phyloP scores from a whole-genome alignment of 306 rosid species.

The Betula pendula region DNA sequence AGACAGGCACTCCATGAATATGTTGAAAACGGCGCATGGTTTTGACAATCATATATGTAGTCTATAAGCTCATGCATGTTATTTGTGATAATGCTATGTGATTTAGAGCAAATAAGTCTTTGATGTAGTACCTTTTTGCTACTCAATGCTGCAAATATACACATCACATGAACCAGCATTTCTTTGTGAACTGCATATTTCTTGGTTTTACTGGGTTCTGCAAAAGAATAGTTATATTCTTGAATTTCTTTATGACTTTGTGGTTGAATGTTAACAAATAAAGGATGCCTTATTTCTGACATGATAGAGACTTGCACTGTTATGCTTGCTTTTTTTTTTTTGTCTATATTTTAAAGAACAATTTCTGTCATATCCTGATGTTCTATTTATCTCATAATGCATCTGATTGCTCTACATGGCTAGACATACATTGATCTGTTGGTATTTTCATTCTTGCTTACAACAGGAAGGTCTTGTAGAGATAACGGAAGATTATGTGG shows the following conservation, averaged over 20 bases:
- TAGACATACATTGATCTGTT: not conserved
- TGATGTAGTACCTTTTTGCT: not conserved
- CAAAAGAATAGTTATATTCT: not conserved
- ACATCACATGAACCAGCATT: no score
- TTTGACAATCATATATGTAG: not conserved
- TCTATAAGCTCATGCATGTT: not conserved
- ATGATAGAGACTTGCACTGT: not conserved
- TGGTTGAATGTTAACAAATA: not conserved
- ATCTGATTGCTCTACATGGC: not conserved
- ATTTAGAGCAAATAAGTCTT: not conserved
- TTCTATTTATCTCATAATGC: not conserved
- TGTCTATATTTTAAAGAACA: not conserved
- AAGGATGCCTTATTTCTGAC: not conserved
- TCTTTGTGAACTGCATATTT: no score
- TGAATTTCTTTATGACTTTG: not conserved
- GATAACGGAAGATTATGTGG: slow-evolving; percentile 77
- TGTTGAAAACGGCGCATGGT: not conserved
- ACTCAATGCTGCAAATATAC: no score
- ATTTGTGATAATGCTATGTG: not conserved
- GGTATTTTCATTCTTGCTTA: slow-evolving; percentile 16
- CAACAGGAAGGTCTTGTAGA: slow-evolving; percentile 77
- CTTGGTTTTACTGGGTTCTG: not conserved
- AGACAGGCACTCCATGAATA: not conserved
- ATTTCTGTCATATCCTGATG: not conserved
- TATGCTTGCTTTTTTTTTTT: not conserved